These are phyloP conservation scores for Pythium monospermum DNA, from an alignment of 352 stramenopile species.

Conservation along the genomic window DNA sequence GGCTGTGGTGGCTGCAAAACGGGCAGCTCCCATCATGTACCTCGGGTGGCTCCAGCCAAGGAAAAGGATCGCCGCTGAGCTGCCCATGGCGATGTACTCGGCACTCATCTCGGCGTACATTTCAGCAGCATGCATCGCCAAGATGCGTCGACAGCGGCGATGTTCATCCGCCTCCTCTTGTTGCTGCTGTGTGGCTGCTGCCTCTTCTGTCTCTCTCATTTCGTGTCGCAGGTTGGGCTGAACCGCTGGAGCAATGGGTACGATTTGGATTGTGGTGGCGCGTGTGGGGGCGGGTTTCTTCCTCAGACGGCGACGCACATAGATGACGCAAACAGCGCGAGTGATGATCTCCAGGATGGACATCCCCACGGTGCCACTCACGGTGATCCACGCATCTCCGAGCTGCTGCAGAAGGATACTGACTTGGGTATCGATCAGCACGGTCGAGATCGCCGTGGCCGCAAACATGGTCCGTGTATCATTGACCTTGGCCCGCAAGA, in stretches of 20 bases:
- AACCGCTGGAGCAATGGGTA: too few species aligned
- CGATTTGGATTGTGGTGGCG: too few species aligned
- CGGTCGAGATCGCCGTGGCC: not conserved
- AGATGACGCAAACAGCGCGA: too few species aligned
- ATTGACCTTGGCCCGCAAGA: not conserved
- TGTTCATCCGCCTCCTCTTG: too few species aligned
- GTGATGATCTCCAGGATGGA: too few species aligned
- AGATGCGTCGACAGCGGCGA: too few species aligned
- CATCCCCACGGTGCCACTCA: not conserved
- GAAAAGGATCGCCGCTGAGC: slow-evolving; percentile 29
- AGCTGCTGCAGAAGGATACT: not conserved
- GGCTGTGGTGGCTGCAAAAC: too few species aligned
- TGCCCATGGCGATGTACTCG: slow-evolving; percentile 43
- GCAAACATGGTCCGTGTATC: slow-evolving; percentile 2
- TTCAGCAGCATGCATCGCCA: slow-evolving; percentile 11
- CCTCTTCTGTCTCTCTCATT: too few species aligned
- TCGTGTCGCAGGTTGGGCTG: too few species aligned
- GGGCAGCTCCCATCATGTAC: slow-evolving; percentile 13
- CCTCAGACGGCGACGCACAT: too few species aligned
- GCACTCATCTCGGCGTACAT: slow-evolving; percentile 32
- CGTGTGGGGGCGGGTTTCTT: too few species aligned
- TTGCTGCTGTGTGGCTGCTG: too few species aligned
- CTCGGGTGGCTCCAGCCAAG: slow-evolving; percentile 31
- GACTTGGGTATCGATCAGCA: slow-evolving; percentile 7
- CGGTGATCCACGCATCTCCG: not conserved